phyloP scores from a whole-genome alignment of 1,139 yeast species.

The Sporopachydermia cereana region DNA sequence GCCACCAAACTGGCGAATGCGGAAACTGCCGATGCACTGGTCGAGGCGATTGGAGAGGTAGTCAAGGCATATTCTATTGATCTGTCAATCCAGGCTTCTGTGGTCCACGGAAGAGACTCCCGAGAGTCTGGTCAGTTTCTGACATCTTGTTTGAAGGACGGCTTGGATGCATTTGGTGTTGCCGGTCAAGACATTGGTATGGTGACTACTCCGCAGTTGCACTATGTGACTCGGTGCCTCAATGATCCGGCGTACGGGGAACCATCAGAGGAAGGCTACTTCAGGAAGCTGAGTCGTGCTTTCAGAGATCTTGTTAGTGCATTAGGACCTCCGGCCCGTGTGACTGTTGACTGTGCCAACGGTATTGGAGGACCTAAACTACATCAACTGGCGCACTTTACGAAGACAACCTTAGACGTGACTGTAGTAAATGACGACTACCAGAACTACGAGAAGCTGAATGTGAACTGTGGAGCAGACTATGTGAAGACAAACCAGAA shows the following conservation, averaged over 20 bases:
- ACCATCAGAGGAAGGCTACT: slow-evolving; percentile 61
- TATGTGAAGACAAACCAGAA: slow-evolving; percentile 81
- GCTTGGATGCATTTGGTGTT: slow-evolving; percentile 40
- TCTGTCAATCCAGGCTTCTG: slow-evolving; percentile 27
- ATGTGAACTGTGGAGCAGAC: slow-evolving; percentile 89
- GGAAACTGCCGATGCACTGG: slow-evolving; percentile 25
- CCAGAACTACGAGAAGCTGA: slow-evolving; percentile 45
- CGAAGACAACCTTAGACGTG: slow-evolving; percentile 31
- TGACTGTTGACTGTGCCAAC: slow-evolving; percentile 81
- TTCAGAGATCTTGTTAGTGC: slow-evolving; percentile 26
- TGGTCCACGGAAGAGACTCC: slow-evolving; percentile 43
- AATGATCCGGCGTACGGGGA: slow-evolving; percentile 57
- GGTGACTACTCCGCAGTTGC: slow-evolving; percentile 90
- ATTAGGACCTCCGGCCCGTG: slow-evolving; percentile 19
- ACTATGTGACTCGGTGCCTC: slow-evolving; percentile 65
- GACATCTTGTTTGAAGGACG: slow-evolving; percentile 52
- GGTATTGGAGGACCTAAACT: slow-evolving; percentile 91
- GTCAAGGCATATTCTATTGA: slow-evolving; percentile 32
- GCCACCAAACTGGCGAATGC: slow-evolving; percentile 80
- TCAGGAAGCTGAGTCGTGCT: slow-evolving; percentile 43
- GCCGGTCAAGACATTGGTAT: slow-evolving; percentile 48
- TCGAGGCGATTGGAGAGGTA: slow-evolving; percentile 22
- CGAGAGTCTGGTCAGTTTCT: slow-evolving; percentile 69
- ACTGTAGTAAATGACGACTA: slow-evolving; percentile 51
- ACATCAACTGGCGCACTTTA: slow-evolving; percentile 31